Percentiles rank a stretch among this genome's conserved stretches.
Conservation (phyloP, 306 rosid species). For the Myrica gale region DNA sequence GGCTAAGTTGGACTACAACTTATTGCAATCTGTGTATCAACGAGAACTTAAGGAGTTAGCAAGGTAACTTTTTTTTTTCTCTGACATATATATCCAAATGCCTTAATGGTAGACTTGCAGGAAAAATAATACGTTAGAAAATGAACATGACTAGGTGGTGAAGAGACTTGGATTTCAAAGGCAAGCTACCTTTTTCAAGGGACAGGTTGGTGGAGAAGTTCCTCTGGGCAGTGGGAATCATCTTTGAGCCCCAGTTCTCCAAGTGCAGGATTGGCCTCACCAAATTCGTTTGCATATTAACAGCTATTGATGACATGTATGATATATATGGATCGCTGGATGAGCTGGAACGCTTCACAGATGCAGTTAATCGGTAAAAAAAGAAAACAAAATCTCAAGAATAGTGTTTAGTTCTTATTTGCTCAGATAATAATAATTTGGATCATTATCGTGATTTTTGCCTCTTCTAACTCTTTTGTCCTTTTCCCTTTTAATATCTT, state of each 20-base stretch:
- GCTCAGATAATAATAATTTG: background rate
- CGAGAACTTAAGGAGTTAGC: constrained; percentile 27
- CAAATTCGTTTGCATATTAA: constrained; percentile 39
- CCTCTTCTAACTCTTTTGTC: background rate
- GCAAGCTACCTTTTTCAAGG: constrained; percentile 26
- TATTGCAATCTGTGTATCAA: constrained; percentile 33
- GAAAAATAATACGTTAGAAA: background rate
- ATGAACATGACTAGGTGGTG: constrained; percentile 25
- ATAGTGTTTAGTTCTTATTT: background rate
- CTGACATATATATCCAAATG: background rate
- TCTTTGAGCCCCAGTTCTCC: constrained; percentile 28
- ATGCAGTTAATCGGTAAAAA: constrained; percentile 20
- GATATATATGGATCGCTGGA: constrained; percentile 35
- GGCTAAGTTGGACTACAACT: constrained; percentile 35
- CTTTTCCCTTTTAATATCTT: background rate
- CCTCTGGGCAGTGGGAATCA: constrained; percentile 34
- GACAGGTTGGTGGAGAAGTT: constrained; percentile 37
- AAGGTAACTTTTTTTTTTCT: constrained; percentile 2
- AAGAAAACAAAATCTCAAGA: background rate
- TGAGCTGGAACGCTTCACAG: constrained; percentile 34
- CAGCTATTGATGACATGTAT: constrained; percentile 33
- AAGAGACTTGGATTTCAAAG: constrained; percentile 25
- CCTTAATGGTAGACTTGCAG: background rate
- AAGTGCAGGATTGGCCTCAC: constrained; percentile 35
- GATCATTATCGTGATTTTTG: too few species aligned